Conservation (phyloP, 805 yeast species). For the Scheffersomyces amazonensis region DNA sequence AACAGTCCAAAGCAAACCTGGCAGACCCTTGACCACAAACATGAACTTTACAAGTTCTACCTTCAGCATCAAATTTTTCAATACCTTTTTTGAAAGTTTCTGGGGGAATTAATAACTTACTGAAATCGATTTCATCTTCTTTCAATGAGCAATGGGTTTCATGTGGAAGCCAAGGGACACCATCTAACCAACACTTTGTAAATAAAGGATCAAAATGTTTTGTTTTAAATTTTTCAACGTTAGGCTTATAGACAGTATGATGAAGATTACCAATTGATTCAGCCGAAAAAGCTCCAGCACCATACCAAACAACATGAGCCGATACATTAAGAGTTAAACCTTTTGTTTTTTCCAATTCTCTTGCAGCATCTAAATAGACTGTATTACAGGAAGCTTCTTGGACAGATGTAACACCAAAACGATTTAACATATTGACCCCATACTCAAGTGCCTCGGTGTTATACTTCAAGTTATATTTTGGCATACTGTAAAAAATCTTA, state of each 20-base stretch:
- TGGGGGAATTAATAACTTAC: conserved; percentile 17
- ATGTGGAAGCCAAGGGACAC: conserved; percentile 22
- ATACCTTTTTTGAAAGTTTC: conserved; percentile 19
- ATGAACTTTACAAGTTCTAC: conserved; percentile 19
- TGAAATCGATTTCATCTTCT: conserved; percentile 15
- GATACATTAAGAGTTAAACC: conserved; percentile 15
- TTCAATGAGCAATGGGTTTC: conserved; percentile 17
- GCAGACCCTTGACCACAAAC: conserved; percentile 21
- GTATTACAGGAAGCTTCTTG: conserved; percentile 23
- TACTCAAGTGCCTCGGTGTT: conserved; percentile 16
- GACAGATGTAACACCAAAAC: conserved; percentile 21
- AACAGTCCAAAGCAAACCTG: conserved; percentile 18
- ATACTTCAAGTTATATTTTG: conserved; percentile 17
- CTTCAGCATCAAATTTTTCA: conserved; percentile 19
- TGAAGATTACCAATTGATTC: conserved; percentile 18
- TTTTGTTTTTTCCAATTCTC: conserved; percentile 14
- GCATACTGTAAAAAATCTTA: conserved; percentile 14
- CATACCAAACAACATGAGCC: conserved; percentile 21
- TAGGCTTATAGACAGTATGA: conserved; percentile 12
- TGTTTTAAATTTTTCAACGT: conserved; percentile 16
- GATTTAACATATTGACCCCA: conserved; percentile 19
- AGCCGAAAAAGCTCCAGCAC: conserved; percentile 20
- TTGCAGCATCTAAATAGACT: conserved; percentile 19
- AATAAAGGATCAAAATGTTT: conserved; percentile 20
- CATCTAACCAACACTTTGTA: conserved; percentile 21